Base-by-base conservation (phyloP, 495 filamentous ascomycete genomes). In the Annulohypoxylon moriforme region DNA sequence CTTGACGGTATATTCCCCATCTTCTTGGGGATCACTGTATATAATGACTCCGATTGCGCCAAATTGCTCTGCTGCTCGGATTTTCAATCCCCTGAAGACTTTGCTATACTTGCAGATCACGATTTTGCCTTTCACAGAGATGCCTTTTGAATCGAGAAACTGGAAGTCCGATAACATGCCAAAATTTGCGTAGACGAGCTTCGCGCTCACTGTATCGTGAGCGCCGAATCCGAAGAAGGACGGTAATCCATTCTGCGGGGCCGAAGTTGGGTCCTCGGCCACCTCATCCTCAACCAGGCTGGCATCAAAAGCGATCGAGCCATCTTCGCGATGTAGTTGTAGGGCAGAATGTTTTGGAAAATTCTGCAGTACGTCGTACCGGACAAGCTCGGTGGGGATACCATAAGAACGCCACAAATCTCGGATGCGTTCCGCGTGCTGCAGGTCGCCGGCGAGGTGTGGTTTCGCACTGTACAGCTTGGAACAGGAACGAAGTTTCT, bases 201-300 rank as follows among this genome's bases (percentile, higher is more conserved):
- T 63, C 9, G 89, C 93, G 8, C 90, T 90, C 34, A 91, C 92
- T 73, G 94, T 94, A 3, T 93, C 93, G 56, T 79, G 88, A 0
- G 91, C 91, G 3, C 90, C 92, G 75, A 94, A 95, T 9, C 93
- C 93, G 79, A 96, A 91, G 81, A 96, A 97, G 8, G 89, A 92
- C 2, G 56, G 64, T 11, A 60, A n/a, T 5, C 64, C 46, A 16
- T 60, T 61, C 20, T 53, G 20, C 24, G 56, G 64, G 5, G 56
- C 36, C 10, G 64, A 68, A 1, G 55, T 60, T 5, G 64, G 64
- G 24, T 68, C 64, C 24, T 68, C 64, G 14, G 56, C 14, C 10
- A 68, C 33, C 6, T 60, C 33, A n/a, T 60, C 64, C 24, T 68
- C 64, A 9, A 25, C n/a, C 7, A 68, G 46, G n/a, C 64, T 60